A percentile compares a stretch with the other conserved stretches of the same genome.
These are phyloP conservation scores for Nitzschia putrida DNA, from an alignment of 108 stramenopile species.

Conservation along the genomic window DNA sequence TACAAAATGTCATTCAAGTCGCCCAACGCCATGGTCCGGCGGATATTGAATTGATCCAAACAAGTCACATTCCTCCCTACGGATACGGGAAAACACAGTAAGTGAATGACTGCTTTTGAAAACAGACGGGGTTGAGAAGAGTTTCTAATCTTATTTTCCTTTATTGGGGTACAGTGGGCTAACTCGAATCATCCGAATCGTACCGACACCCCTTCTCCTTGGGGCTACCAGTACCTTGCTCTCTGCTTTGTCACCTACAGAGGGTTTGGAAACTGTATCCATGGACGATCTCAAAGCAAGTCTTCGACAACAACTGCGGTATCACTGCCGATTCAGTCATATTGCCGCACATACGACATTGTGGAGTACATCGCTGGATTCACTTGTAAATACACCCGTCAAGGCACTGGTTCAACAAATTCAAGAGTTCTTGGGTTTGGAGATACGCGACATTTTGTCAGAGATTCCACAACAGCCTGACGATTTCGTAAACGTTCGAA, in stretches of 20 bases:
- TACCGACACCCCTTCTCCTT: slow-evolving; percentile 55
- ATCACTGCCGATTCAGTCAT: slow-evolving; percentile 84
- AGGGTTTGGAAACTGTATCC: slow-evolving; percentile 15
- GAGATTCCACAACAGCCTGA: background rate
- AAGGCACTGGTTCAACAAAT: slow-evolving; percentile 28
- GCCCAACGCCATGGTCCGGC: slow-evolving; percentile 19
- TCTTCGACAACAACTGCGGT: slow-evolving; percentile 72
- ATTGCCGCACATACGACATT: slow-evolving; percentile 87
- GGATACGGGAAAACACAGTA: slow-evolving; percentile 88
- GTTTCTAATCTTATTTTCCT: background rate
- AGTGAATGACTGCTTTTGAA: background rate
- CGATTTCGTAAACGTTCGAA: background rate
- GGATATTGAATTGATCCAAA: slow-evolving; percentile 51
- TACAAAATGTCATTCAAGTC: slow-evolving; percentile 23
- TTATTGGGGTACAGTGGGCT: slow-evolving; percentile 38
- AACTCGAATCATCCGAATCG: slow-evolving; percentile 72
- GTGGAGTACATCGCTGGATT: slow-evolving; percentile 50
- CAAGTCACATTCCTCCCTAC: slow-evolving; percentile 81
- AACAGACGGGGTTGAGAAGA: too few species aligned
- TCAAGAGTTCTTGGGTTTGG: slow-evolving; percentile 40
- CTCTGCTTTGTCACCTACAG: background rate
- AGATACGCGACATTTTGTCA: slow-evolving; percentile 17
- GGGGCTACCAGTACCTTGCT: slow-evolving; percentile 47
- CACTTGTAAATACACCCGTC: slow-evolving; percentile 35
- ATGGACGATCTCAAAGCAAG: slow-evolving; percentile 47